These are phyloP conservation scores for Agrocybe pediades DNA, from an alignment of 768 basidiomycete species.

Conservation along the genomic window DNA sequence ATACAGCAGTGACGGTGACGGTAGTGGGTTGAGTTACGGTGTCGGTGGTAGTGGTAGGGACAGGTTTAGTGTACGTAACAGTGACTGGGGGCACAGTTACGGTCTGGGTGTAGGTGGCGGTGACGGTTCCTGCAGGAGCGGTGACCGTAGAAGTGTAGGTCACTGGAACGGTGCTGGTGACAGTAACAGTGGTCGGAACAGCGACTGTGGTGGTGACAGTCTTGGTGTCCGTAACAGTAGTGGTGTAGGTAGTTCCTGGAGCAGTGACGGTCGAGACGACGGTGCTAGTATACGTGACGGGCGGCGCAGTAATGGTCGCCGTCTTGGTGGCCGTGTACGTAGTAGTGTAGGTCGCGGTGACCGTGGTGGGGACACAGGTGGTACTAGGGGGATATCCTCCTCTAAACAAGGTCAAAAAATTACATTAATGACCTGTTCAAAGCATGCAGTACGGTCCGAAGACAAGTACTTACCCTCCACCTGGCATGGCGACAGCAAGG, in stretches of 20 bases:
- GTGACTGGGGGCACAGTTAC: neutral
- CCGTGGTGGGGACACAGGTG: constrained; percentile 11
- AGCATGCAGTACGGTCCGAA: no score
- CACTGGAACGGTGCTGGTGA: neutral
- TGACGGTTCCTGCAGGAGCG: neutral
- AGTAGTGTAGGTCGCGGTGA: neutral
- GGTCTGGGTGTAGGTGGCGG: neutral
- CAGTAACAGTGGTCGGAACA: constrained; percentile 4
- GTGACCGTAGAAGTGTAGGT: constrained; percentile 8
- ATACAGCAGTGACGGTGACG: constrained; percentile 15
- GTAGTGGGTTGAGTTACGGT: constrained; percentile 4
- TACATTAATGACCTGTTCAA: neutral
- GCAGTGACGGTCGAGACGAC: neutral
- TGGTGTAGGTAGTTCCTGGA: neutral
- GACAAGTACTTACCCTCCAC: constrained; percentile 6
- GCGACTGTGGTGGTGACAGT: constrained; percentile 3
- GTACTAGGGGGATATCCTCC: neutral
- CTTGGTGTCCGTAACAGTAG: constrained; percentile 6
- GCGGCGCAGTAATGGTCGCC: constrained; percentile 4
- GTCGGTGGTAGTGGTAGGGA: neutral
- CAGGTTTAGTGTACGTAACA: neutral
- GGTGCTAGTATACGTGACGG: constrained; percentile 12
- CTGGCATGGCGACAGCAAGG: constrained; percentile 28
- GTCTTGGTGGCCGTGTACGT: neutral
- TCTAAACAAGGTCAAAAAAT: neutral